Evolutionary conservation across 768 basidiomycete genomes (phyloP), one percentile per base, ranked within the genome.

Genomic region (Termitomyces sp.): DNA sequence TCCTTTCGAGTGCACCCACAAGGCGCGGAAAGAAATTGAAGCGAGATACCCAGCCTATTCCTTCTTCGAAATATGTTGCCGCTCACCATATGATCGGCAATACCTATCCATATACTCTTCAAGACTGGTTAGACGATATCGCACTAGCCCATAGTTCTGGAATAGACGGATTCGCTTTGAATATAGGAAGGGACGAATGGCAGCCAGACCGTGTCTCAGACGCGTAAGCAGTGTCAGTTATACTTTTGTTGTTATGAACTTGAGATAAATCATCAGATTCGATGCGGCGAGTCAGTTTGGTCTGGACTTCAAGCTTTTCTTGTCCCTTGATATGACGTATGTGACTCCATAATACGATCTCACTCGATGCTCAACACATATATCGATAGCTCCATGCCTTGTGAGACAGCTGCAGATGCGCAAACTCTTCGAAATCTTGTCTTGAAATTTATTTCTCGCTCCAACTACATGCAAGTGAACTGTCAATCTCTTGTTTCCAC

Each of bases 271-370:
- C 29, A 42, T 60, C 67, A 82, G 85, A 14, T 91, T 84, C 68
- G 68, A 78, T 48, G 85, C 87, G 37, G 87, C 88, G 4, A 68
- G 68, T 17, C 75, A 81, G 53, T 79, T 79, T 31, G 80, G 77
- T 17, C 75, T 82, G 10, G 76, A 77, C 55, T 91, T 92, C 78
- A 86, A 88, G 69, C 74, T 93, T 54, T 92, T 91, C 73, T 67
- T 92, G 61, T 91, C 88, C 14, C 83, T 92, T 53, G 91, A 93
- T 68, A 91, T 91, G 91, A 75, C 85, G 86, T 88, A 66, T 66
- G 79, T 81, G 57, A 38, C 7, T 29, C 47, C 3, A 20, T 43
- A 5, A n/a, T 43, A 37, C 6, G 12, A 20, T 12, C 9, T 10
- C 11, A 12, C 8, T 52, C 29, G 14, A 53, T 43, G 55, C 32